Evolutionary conservation across 73 alveolate genomes (phyloP).

Genomic region (Tetrahymena borealis): DNA sequence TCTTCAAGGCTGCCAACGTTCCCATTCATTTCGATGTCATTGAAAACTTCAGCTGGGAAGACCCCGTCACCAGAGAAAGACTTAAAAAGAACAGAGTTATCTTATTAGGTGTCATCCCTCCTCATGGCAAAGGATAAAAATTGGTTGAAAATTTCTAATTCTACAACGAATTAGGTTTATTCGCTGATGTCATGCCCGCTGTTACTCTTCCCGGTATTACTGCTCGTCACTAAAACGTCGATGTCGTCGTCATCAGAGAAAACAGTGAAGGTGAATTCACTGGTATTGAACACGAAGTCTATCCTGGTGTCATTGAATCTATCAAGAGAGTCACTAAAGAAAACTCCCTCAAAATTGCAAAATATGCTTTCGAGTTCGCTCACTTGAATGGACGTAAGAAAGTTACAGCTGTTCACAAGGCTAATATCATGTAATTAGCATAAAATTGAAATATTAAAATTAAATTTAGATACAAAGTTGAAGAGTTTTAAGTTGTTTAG

Average conservation of each 20-base stretch:
- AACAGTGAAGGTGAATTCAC: conserved; percentile 65
- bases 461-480: neutral
- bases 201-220: conserved; percentile 57
- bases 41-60: conserved; percentile 46
- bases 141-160: conserved; percentile 45
- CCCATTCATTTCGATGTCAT: conserved; percentile 54
- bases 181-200: conserved; percentile 56
- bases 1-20: conserved; percentile 47
- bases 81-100: conserved; percentile 43
- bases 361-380: conserved; percentile 73
- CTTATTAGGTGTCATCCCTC: conserved; percentile 58
- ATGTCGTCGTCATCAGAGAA: conserved; percentile 65
- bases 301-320: conserved; percentile 67
- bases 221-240: conserved; percentile 52
- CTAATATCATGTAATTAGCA: conserved; percentile 51
- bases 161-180: conserved; percentile 49
- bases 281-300: conserved; percentile 67
- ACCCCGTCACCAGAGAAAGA: conserved; percentile 24
- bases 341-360: conserved; percentile 55
- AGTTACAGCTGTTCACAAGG: conserved; percentile 71
- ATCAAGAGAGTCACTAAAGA: conserved; percentile 54
- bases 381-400: conserved; percentile 57
- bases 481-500: neutral
- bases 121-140: conserved; percentile 33
- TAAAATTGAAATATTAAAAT: neutral